These are phyloP conservation scores for Amylocarpus encephaloides DNA, from an alignment of 2,329 filamentous ascomycete species.

Conservation along the genomic window DNA sequence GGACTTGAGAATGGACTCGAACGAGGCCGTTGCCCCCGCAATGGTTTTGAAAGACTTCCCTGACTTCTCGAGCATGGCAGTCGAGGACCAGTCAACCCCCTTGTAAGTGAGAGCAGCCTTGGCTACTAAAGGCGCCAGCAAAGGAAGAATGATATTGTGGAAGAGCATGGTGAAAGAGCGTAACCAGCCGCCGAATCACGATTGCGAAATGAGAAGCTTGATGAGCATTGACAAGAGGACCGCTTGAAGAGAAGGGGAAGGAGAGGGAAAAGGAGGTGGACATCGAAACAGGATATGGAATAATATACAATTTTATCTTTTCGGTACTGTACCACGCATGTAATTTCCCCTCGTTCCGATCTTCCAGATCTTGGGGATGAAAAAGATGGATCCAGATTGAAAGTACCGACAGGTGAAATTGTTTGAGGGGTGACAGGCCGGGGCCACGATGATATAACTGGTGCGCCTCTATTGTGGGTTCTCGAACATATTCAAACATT, in stretches of 20 bases:
- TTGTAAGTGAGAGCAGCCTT: conserved; percentile 48
- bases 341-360: background rate
- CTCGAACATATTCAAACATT: too few relatives aligned
- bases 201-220: background rate
- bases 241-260: background rate
- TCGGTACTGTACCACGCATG: background rate
- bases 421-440: background rate
- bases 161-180: conserved; percentile 6
- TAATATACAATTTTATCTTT: background rate
- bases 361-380: background rate
- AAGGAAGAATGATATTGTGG: conserved; percentile 2
- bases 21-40: conserved; percentile 43
- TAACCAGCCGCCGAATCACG: background rate
- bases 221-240: background rate
- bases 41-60: conserved; percentile 56
- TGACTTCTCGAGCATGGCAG: conserved; percentile 53
- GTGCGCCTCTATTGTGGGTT: too few relatives aligned
- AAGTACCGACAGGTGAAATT: background rate
- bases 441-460: too few relatives aligned
- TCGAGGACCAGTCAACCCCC: conserved; percentile 66
- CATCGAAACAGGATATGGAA: background rate
- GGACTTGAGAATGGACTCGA: conserved; percentile 56
- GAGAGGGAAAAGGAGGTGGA: background rate
- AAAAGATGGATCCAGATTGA: background rate
- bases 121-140: background rate